A percentile compares a stretch with the other conserved stretches of the same genome.
These are phyloP conservation scores for Rhizophagus sp. DNA, from an alignment of 192 early-diverging fungal genomes.

Conservation along the genomic window DNA sequence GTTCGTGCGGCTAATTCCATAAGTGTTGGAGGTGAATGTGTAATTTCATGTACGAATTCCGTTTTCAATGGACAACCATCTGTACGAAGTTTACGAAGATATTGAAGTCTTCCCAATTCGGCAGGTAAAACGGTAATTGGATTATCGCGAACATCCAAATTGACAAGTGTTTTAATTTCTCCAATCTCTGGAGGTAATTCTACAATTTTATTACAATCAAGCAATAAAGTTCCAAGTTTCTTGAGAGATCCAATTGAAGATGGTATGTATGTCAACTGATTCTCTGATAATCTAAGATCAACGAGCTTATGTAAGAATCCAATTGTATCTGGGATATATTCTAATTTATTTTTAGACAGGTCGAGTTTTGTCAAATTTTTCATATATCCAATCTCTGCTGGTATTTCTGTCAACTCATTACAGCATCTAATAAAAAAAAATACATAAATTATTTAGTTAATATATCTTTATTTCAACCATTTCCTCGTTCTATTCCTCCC, in stretches of 20 bases:
- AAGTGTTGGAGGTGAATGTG: slow-evolving; percentile 61
- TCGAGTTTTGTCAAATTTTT: slow-evolving; percentile 65
- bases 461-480: no score
- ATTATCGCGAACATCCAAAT: slow-evolving; percentile 69
- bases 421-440: slow-evolving; percentile 59
- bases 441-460: no score
- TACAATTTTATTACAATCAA: slow-evolving; percentile 62
- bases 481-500: neutral
- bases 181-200: slow-evolving; percentile 69
- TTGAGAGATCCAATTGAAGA: slow-evolving; percentile 58
- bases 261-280: slow-evolving; percentile 66
- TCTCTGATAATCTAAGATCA: slow-evolving; percentile 65
- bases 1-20: slow-evolving; percentile 77
- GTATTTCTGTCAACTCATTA: slow-evolving; percentile 70
- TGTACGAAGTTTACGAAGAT: slow-evolving; percentile 58
- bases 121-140: slow-evolving; percentile 68
- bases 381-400: slow-evolving; percentile 74
- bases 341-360: slow-evolving; percentile 65
- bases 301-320: slow-evolving; percentile 62
- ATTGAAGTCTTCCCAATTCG: slow-evolving; percentile 69
- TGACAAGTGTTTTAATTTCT: slow-evolving; percentile 56
- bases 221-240: slow-evolving; percentile 64
- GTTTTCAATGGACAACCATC: slow-evolving; percentile 57
- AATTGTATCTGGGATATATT: slow-evolving; percentile 67
- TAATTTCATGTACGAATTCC: slow-evolving; percentile 43